Evolutionary conservation across 1,284 basidiomycete species (phyloP).

Genomic region (Taiwanofungus camphoratus): DNA sequence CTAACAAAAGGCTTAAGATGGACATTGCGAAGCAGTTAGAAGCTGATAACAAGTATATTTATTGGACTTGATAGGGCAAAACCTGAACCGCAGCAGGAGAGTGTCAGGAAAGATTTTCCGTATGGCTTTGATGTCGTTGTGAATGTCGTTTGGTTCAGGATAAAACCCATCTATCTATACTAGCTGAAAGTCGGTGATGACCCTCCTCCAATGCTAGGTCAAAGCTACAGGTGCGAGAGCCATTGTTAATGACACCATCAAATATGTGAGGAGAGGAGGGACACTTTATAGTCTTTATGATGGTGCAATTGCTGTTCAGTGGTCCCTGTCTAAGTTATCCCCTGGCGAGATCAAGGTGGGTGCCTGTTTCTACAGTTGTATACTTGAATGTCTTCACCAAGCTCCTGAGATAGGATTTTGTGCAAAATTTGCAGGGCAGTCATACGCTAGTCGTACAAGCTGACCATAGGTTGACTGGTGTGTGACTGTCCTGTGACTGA

Average conservation of each 20-base stretch:
- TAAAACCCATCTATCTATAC: too few species aligned
- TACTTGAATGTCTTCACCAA: not conserved
- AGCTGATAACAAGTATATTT: constrained; percentile 75
- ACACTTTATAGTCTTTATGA: constrained; percentile 58
- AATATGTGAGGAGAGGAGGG: constrained; percentile 53
- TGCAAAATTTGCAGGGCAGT: not conserved
- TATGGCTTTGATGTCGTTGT: constrained; percentile 87
- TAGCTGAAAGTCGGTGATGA: too few species aligned
- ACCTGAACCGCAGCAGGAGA: constrained; percentile 74
- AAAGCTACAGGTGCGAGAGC: constrained; percentile 59
- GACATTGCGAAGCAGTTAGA: constrained; percentile 72
- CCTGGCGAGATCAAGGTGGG: constrained; percentile 49
- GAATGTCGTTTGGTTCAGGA: too few species aligned
- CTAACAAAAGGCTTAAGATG: constrained; percentile 85
- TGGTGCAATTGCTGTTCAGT: constrained; percentile 46
- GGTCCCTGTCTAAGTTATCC: constrained; percentile 58
- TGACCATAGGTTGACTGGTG: constrained; percentile 58
- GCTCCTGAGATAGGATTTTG: not conserved
- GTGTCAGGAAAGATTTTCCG: constrained; percentile 74
- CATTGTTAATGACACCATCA: constrained; percentile 50
- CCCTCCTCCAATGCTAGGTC: too few species aligned
- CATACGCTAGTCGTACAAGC: not conserved
- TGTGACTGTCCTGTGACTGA: too few species aligned
- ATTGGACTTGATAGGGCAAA: constrained; percentile 75
- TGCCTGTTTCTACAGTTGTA: constrained; percentile 1